These are phyloP conservation scores for Fusarium continuum DNA, from an alignment of 2,329 filamentous ascomycete species.

Conservation along the genomic window DNA sequence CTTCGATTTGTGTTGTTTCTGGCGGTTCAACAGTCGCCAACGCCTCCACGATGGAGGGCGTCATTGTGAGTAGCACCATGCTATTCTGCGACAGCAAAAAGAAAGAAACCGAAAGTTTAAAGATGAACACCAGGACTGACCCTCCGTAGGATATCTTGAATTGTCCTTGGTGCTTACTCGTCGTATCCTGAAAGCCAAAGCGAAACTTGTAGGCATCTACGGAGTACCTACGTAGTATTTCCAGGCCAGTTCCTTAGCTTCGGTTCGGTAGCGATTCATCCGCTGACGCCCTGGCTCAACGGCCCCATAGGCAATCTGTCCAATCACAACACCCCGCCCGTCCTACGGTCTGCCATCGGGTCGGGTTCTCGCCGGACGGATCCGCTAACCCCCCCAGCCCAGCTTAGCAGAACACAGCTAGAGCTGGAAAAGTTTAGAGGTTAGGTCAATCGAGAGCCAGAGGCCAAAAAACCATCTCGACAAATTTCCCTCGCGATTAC, in stretches of 20 bases:
- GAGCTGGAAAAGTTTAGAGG: slow-evolving; percentile 45
- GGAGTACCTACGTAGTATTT: no score
- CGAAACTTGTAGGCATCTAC: slow-evolving; percentile 9
- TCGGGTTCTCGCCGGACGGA: slow-evolving; percentile 34
- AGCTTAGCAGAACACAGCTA: slow-evolving; percentile 36
- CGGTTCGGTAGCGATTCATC: slow-evolving; percentile 25
- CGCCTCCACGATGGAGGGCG: slow-evolving; percentile 71
- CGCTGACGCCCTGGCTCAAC: slow-evolving; percentile 23
- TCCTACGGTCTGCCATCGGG: slow-evolving; percentile 8
- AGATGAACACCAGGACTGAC: no score
- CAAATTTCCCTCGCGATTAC: slow-evolving; percentile 33
- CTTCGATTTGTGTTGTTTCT: slow-evolving; percentile 4
- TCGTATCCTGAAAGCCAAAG: background rate
- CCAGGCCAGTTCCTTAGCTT: slow-evolving; percentile 13
- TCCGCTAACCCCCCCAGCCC: slow-evolving; percentile 31
- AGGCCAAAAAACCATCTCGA: slow-evolving; percentile 34
- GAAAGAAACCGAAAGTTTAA: background rate
- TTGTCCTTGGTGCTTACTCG: background rate
- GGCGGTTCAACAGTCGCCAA: slow-evolving; percentile 52
- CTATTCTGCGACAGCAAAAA: background rate
- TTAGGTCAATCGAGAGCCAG: slow-evolving; percentile 32
- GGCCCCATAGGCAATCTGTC: background rate
- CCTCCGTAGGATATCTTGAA: background rate
- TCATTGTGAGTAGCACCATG: slow-evolving; percentile 86
- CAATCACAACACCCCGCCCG: slow-evolving; percentile 8